Conservation (phyloP, 2,329 filamentous ascomycete species). For the Lasiodiplodia sp. region DNA sequence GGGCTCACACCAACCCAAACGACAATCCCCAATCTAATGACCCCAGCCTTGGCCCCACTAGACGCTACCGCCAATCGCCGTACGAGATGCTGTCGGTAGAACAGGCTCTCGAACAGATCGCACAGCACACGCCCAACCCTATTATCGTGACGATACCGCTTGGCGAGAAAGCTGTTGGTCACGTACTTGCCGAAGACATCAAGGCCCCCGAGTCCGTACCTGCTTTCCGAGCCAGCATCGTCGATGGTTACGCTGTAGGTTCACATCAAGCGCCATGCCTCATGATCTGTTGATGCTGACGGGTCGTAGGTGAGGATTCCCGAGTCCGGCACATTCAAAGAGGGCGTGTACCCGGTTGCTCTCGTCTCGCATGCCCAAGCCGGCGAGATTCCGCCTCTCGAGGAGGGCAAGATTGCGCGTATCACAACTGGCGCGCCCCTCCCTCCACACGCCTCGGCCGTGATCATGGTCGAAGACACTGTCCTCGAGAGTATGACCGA, state of each 20-base stretch:
- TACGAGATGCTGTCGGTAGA: constrained; percentile 91
- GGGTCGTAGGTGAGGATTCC: constrained; percentile 40
- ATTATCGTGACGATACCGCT: constrained; percentile 66
- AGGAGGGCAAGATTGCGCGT: constrained; percentile 79
- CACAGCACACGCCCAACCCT: constrained; percentile 73
- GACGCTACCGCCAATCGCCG: constrained; percentile 82
- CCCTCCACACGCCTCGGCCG: constrained; percentile 85
- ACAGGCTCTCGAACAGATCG: constrained; percentile 77
- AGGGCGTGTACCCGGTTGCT: constrained; percentile 84
- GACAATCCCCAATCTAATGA: constrained; percentile 66
- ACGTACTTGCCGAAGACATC: constrained; percentile 83
- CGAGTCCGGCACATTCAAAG: constrained; percentile 58
- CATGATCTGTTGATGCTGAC: background rate
- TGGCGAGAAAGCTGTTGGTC: constrained; percentile 71
- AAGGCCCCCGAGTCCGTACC: constrained; percentile 83
- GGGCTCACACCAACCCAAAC: constrained; percentile 74
- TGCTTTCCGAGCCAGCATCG: constrained; percentile 93
- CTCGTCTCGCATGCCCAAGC: constrained; percentile 86
- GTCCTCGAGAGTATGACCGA: constrained; percentile 76
- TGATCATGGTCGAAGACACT: constrained; percentile 98
- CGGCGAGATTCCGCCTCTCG: constrained; percentile 68
- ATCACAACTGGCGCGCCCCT: constrained; percentile 96
- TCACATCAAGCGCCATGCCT: background rate
- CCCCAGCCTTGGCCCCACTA: constrained; percentile 65
- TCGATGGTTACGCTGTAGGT: constrained; percentile 83